These are phyloP conservation scores for Citrullus mucosospermus DNA, from an alignment of 306 rosid genomes.

Conservation along the genomic window DNA sequence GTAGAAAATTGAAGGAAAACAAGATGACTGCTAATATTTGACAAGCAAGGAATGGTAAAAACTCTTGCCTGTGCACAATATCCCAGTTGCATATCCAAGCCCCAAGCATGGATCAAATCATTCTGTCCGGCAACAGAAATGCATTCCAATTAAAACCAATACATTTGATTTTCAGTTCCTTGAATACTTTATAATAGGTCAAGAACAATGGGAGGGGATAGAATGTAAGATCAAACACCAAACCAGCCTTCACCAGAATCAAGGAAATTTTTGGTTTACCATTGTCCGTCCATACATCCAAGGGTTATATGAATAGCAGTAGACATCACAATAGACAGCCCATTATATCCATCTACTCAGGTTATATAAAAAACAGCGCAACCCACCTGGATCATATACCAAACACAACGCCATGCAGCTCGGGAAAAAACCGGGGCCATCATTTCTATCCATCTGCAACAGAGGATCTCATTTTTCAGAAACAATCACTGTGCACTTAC, in stretches of 20 bases:
- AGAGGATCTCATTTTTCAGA: background rate
- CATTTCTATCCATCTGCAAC: constrained; percentile 90
- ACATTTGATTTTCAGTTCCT: background rate
- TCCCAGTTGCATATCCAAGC: constrained; percentile 82
- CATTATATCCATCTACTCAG: background rate
- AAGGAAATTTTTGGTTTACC: background rate
- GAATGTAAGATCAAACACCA: background rate
- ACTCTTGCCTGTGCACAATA: constrained; percentile 87
- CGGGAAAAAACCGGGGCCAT: constrained; percentile 96
- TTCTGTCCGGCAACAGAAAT: constrained; percentile 27
- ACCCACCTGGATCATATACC: constrained; percentile 89
- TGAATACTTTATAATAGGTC: background rate
- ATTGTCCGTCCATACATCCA: background rate
- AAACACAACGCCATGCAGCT: constrained; percentile 88
- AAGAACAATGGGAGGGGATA: background rate
- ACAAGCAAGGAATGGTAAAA: background rate
- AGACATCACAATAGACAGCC: background rate
- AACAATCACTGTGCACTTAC: background rate
- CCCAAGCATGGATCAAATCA: constrained; percentile 96
- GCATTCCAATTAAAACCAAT: background rate
- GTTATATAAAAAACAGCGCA: background rate
- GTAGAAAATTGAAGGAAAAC: background rate
- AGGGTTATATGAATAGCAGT: background rate
- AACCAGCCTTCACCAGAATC: background rate
- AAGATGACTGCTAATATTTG: constrained; percentile 1